phyloP scores from a whole-genome alignment of 345 rosid genomes.

The Eucalyptus marginata region DNA sequence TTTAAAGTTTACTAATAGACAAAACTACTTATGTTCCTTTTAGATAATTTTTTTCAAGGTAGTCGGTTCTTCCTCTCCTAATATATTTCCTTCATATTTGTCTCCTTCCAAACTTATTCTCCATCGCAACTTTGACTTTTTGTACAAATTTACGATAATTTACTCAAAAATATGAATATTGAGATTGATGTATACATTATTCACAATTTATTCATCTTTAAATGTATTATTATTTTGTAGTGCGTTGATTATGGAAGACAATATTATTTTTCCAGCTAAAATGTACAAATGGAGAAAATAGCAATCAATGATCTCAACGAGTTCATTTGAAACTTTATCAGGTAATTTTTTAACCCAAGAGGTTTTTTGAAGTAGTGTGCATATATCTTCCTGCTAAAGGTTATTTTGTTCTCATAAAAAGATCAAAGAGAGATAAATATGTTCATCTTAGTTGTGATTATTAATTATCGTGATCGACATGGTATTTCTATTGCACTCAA shows the following conservation, averaged over 20 bases:
- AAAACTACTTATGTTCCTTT: not conserved
- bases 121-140: not conserved
- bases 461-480: not conserved
- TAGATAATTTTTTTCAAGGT: not conserved
- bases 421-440: not conserved
- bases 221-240: not conserved
- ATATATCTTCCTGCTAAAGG: not conserved
- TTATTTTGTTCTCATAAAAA: not conserved
- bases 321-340: not conserved
- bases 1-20: not conserved
- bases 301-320: not conserved
- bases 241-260: not conserved
- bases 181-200: not conserved
- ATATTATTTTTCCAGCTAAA: not conserved
- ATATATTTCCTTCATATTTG: not conserved
- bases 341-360: not conserved
- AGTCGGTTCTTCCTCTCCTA: not conserved
- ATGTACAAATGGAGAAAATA: not conserved
- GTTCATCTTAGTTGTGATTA: not conserved
- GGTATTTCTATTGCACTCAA: not conserved
- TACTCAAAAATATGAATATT: not conserved
- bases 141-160: not conserved
- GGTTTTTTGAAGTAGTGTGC: not conserved
- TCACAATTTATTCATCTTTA: not conserved
- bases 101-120: not conserved